Conservation (phyloP, 495 filamentous ascomycete genomes). For the Penicillium flavigenum region DNA sequence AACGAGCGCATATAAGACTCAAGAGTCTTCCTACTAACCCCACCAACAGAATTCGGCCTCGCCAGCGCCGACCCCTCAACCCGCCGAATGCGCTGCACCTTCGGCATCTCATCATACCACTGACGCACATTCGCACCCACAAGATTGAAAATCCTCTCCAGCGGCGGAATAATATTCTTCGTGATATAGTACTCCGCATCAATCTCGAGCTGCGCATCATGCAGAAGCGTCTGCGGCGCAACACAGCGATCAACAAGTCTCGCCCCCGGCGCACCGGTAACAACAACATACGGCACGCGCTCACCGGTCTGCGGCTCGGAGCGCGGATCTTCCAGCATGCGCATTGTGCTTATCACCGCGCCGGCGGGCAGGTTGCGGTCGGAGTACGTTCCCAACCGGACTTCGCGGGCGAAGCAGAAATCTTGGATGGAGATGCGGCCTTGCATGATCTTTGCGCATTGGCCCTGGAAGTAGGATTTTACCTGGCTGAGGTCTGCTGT, state of each 20-base stretch:
- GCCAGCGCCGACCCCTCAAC: constrained; percentile 36
- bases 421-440: constrained; percentile 88
- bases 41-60: constrained; percentile 1
- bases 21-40: constrained; percentile 40
- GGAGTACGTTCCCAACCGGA: constrained; percentile 87
- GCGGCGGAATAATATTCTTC: constrained; percentile 91
- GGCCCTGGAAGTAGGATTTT: constrained; percentile 84
- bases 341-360: constrained; percentile 77
- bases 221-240: constrained; percentile 76
- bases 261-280: constrained; percentile 82
- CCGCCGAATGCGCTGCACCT: constrained; percentile 69
- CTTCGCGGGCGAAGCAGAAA: constrained; percentile 91
- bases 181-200: constrained; percentile 96
- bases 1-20: constrained; percentile 85
- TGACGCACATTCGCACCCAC: constrained; percentile 87
- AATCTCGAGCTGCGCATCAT: constrained; percentile 73
- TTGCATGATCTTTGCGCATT: constrained; percentile 92
- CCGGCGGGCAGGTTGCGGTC: constrained; percentile 79
- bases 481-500: constrained; percentile 87
- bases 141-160: constrained; percentile 95
- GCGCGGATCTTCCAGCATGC: constrained; percentile 81
- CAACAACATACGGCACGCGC: constrained; percentile 89
- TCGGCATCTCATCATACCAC: constrained; percentile 98
- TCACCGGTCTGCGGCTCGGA: constrained; percentile 94
- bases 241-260: constrained; percentile 88